phyloP scores from a whole-genome alignment of 169 alveolate species.

The Cryptosporidium andersoni region DNA sequence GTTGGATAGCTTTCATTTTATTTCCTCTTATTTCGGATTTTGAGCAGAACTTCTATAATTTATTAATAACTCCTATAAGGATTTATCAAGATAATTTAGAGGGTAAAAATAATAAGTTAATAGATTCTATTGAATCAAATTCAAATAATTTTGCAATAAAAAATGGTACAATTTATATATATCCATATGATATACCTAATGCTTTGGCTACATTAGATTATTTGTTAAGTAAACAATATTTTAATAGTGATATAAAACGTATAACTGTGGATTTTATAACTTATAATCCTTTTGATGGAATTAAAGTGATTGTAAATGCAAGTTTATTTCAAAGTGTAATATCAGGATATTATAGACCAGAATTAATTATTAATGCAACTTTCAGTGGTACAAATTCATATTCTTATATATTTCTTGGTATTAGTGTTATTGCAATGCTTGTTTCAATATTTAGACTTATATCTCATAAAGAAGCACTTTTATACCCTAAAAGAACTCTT shows the following conservation, averaged over 20 bases:
- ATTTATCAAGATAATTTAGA: slow-evolving; percentile 4
- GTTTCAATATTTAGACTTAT: slow-evolving; percentile 18
- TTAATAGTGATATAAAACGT: slow-evolving; percentile 16
- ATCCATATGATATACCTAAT: slow-evolving; percentile 44
- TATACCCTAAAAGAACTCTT: slow-evolving; percentile 24
- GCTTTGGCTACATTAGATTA: slow-evolving; percentile 15
- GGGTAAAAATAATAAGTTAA: slow-evolving; percentile 7
- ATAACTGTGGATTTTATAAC: slow-evolving; percentile 17
- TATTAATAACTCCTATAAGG: slow-evolving; percentile 13
- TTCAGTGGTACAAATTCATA: slow-evolving; percentile 37
- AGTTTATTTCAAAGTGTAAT: background rate
- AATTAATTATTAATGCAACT: slow-evolving; percentile 13
- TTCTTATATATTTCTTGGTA: slow-evolving; percentile 27
- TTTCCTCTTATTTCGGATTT: slow-evolving; percentile 29
- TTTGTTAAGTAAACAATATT: slow-evolving; percentile 10
- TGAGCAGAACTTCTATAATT: slow-evolving; percentile 4
- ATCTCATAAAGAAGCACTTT: slow-evolving; percentile 44
- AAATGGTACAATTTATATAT: slow-evolving; percentile 22
- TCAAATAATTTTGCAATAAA: slow-evolving; percentile 3
- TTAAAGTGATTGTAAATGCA: slow-evolving; percentile 7
- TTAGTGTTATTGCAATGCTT: slow-evolving; percentile 12
- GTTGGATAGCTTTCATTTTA: slow-evolving; percentile 60
- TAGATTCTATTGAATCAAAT: background rate
- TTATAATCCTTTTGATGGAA: slow-evolving; percentile 54
- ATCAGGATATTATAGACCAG: slow-evolving; percentile 38